These are phyloP conservation scores for Phytophthora pini DNA, from an alignment of 352 stramenopile genomes.

Conservation along the genomic window DNA sequence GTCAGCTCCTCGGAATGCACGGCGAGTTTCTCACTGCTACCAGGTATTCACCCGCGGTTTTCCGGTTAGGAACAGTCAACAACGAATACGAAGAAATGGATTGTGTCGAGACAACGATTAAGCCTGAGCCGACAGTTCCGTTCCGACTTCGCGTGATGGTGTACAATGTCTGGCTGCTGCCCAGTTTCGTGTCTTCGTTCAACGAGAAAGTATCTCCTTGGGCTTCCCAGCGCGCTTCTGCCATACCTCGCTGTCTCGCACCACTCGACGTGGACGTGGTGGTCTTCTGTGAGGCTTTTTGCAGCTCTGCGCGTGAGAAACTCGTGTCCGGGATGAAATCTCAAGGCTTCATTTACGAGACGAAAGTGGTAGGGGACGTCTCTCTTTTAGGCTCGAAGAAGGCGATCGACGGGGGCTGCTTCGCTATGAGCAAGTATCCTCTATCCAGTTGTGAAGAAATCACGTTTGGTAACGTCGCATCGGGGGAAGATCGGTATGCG, in stretches of 20 bases:
- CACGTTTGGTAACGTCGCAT: conserved; percentile 60
- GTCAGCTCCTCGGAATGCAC: conserved; percentile 57
- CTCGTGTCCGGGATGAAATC: conserved; percentile 73
- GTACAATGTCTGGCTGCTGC: conserved; percentile 82
- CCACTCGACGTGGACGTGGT: conserved; percentile 58
- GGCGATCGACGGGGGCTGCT: conserved; percentile 64
- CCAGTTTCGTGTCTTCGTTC: conserved; percentile 61
- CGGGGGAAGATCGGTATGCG: conserved; percentile 64
- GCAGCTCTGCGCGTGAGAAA: conserved; percentile 44
- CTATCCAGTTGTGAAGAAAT: conserved; percentile 62
- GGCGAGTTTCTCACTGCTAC: conserved; percentile 57
- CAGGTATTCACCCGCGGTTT: conserved; percentile 53
- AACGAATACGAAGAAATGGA: conserved; percentile 2
- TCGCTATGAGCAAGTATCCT: conserved; percentile 76
- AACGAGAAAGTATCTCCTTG: conserved; percentile 71
- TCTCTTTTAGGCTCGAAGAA: conserved; percentile 66
- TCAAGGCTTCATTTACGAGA: conserved; percentile 73
- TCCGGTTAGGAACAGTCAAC: conserved; percentile 27
- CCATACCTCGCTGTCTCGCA: conserved; percentile 57
- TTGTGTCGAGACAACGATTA: conserved; percentile 19
- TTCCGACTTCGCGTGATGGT: conserved; percentile 66
- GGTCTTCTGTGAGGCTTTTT: conserved; percentile 81
- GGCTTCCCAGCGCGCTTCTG: conserved; percentile 51
- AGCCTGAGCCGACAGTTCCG: conserved; percentile 5
- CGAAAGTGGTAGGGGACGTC: conserved; percentile 59